Evolutionary conservation across 1,139 yeast species (phyloP), one percentile per base, ranked within the genome.

Genomic region (Pichia sp.): DNA sequence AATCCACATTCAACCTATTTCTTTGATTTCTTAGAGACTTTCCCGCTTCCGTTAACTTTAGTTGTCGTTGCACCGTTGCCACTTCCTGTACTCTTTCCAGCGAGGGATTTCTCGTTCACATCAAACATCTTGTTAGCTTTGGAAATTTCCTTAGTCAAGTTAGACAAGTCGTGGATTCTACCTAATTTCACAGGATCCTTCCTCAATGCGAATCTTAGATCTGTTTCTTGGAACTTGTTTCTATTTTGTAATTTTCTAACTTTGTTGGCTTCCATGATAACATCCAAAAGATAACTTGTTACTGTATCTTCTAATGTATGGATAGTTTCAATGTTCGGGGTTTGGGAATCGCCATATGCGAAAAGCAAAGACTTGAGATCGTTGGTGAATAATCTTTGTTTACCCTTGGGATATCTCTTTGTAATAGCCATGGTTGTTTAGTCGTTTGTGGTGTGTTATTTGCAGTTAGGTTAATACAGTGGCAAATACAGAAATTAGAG

Each of bases 121-220:
- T 88, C 95, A 61, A 87, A 88, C 68, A 85, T 80, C 70, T 85
- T 86, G 63, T 87, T 81, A 1, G 96, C 96, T 54, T 79, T 84
- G 24, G 81, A 79, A 58, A 91, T 89, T 58, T 79, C 81, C 58
- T 81, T 82, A 57, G 87, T 89, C 63, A 87, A 77, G 42, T 79
- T 76, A 48, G 88, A 75, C 56, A 91, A 77, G 62, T 90, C 94
- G 56, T 86, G 85, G 33, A 90, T 80, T 63, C 98, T 77, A 12
- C 96, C 94, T 42, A 89, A 74, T 62, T 90, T 91, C 48, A 81
- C 75, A 1, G 94, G 87, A 58, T 91, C 98, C 55, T 83, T 79
- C 40, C 96, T 72, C 49, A 91, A 69, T 0, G 89, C 94, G 68
- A 89, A 89, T 57, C 85, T 87, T 68, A 91, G 81, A 63, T 91